These are phyloP conservation scores for Phytophthora hibernalis DNA, from an alignment of 352 stramenopile genomes.

Conservation along the genomic window DNA sequence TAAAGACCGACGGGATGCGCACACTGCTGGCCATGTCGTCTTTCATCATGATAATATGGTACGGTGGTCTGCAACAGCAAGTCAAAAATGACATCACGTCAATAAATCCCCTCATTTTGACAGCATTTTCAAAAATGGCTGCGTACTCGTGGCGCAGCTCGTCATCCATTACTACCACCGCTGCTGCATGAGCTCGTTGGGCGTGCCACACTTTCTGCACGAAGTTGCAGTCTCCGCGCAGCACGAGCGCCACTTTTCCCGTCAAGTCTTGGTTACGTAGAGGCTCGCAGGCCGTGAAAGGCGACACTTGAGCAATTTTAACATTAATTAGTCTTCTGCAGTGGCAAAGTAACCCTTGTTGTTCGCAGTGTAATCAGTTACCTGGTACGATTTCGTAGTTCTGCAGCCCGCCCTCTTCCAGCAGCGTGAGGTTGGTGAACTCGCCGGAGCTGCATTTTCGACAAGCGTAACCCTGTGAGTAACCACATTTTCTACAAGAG, in stretches of 20 bases:
- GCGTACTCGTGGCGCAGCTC: conserved; percentile 62
- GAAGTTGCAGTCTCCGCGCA: conserved; percentile 76
- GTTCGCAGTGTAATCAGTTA: conserved; percentile 17
- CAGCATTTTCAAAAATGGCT: not conserved
- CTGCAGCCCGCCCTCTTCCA: conserved; percentile 44
- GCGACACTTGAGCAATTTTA: conserved; percentile 37
- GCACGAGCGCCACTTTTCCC: conserved; percentile 76
- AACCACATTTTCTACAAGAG: not conserved
- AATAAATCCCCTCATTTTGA: not conserved
- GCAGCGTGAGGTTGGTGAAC: conserved; percentile 68
- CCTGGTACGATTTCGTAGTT: conserved; percentile 54
- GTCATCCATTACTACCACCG: conserved; percentile 81
- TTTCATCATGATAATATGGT: conserved; percentile 89
- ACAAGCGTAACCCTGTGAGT: conserved; percentile 5
- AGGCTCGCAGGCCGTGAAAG: conserved; percentile 72
- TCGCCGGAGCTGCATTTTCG: conserved; percentile 57
- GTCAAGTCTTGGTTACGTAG: conserved; percentile 53
- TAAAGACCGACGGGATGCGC: conserved; percentile 75
- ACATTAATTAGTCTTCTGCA: not conserved
- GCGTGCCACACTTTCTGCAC: conserved; percentile 65
- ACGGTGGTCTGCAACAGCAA: conserved; percentile 52
- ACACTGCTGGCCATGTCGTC: conserved; percentile 74
- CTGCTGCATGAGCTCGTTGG: conserved; percentile 68
- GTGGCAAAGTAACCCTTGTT: not conserved
- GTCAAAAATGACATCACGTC: not conserved